Conservation (phyloP, 2,329 filamentous ascomycete species). For the Penicillium sp. region DNA sequence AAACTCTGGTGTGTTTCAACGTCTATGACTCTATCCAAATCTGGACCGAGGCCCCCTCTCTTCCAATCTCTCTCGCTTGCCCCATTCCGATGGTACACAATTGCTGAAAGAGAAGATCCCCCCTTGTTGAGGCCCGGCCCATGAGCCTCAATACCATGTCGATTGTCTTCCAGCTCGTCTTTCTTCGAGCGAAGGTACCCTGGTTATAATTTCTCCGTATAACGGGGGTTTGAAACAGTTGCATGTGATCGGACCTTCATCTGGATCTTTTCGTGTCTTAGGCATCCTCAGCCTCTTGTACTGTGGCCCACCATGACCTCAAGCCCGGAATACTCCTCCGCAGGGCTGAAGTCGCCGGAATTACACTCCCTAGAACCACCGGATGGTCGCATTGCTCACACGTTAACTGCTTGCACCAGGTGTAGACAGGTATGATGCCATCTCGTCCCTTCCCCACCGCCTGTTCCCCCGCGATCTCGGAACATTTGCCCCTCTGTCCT, state of each 20-base stretch:
- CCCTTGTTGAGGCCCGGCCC: conserved; percentile 1
- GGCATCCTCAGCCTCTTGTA: background rate
- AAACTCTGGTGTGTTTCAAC: conserved; percentile 11
- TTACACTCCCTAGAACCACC: conserved; percentile 28
- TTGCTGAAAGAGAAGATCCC: conserved; percentile 1
- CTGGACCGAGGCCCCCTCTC: conserved; percentile 19
- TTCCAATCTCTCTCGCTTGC: background rate
- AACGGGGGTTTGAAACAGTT: background rate
- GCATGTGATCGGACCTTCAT: conserved; percentile 16
- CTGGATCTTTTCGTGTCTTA: conserved; percentile 8
- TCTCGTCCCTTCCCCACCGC: conserved; percentile 6
- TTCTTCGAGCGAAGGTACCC: conserved; percentile 10
- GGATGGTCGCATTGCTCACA: conserved; percentile 45
- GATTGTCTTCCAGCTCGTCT: conserved; percentile 13
- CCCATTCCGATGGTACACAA: background rate
- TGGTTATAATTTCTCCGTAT: conserved; percentile 1
- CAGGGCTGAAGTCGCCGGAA: conserved; percentile 24
- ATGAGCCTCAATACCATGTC: conserved; percentile 19
- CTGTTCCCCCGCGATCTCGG: background rate
- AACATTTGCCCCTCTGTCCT: background rate
- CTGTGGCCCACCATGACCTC: conserved; percentile 24
- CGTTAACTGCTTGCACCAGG: conserved; percentile 49
- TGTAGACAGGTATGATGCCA: conserved; percentile 46
- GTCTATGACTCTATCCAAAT: conserved; percentile 25
- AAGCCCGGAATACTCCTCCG: conserved; percentile 14